These are phyloP conservation scores for Oryza officinalis DNA, from an alignment of 176 grass and related monocot species.

Conservation along the genomic window DNA sequence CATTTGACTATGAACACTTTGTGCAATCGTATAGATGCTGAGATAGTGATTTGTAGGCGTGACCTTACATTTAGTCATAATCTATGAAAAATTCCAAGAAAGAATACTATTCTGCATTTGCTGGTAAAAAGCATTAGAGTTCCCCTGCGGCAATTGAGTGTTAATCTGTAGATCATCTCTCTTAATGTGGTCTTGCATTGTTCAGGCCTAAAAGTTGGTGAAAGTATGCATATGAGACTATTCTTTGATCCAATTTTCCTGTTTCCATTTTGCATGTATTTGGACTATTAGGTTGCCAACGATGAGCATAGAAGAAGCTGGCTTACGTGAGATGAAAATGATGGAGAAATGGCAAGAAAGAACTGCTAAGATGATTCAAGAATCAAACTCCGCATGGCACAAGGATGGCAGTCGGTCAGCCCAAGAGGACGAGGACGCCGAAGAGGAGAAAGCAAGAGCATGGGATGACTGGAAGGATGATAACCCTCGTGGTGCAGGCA, in stretches of 20 bases:
- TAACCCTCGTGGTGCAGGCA: slow-evolving; percentile 87
- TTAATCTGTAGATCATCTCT: background rate
- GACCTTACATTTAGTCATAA: background rate
- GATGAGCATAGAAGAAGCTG: slow-evolving; percentile 96
- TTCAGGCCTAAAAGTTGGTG: background rate
- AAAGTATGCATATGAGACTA: background rate
- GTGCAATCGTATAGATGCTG: background rate
- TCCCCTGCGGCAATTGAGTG: background rate
- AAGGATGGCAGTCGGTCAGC: slow-evolving; percentile 46
- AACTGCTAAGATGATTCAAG: slow-evolving; percentile 63
- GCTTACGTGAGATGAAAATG: slow-evolving; percentile 88
- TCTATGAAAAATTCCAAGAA: background rate
- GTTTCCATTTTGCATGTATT: background rate
- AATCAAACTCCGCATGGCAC: slow-evolving; percentile 80
- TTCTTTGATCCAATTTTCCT: background rate
- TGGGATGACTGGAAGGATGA: slow-evolving; percentile 98
- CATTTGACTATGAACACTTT: background rate
- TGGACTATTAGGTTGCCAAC: slow-evolving; percentile 64
- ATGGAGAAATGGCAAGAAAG: slow-evolving; percentile 88
- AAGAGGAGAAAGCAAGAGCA: slow-evolving; percentile 80
- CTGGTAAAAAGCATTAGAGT: background rate
- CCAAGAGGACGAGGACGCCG: slow-evolving; percentile 65
- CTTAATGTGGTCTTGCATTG: background rate
- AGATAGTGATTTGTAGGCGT: background rate
- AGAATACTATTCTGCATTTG: background rate